These are phyloP conservation scores for Suillus luteus DNA, from an alignment of 768 basidiomycete species.

Conservation along the genomic window DNA sequence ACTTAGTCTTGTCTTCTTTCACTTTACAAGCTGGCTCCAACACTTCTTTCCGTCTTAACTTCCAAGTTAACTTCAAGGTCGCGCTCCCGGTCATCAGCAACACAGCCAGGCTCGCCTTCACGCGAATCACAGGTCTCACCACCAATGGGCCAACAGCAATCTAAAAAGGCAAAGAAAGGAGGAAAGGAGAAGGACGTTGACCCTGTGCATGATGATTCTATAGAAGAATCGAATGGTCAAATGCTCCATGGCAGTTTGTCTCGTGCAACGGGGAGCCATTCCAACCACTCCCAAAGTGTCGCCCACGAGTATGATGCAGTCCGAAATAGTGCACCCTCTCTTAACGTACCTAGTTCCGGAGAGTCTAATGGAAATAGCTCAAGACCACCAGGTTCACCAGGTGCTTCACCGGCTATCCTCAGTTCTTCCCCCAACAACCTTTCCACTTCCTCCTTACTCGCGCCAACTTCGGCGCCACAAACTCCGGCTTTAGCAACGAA, in stretches of 20 bases:
- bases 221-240: slow-evolving; percentile 40
- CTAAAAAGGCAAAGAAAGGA: slow-evolving; percentile 76
- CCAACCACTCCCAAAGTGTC: slow-evolving; percentile 43
- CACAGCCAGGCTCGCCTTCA: slow-evolving; percentile 55
- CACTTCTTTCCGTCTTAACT: slow-evolving; percentile 74
- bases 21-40: slow-evolving; percentile 72
- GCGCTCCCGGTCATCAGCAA: slow-evolving; percentile 73
- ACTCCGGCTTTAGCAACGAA: slow-evolving; percentile 29
- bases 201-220: slow-evolving; percentile 40
- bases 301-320: slow-evolving; percentile 37
- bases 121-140: slow-evolving; percentile 41
- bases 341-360: slow-evolving; percentile 37
- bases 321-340: slow-evolving; percentile 33
- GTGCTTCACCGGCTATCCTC: slow-evolving; percentile 39
- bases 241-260: slow-evolving; percentile 45
- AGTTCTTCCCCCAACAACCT: slow-evolving; percentile 41
- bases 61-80: slow-evolving; percentile 66
- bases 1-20: slow-evolving; percentile 8
- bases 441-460: slow-evolving; percentile 41
- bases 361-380: slow-evolving; percentile 43
- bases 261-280: slow-evolving; percentile 42
- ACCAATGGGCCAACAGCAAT: slow-evolving; percentile 83
- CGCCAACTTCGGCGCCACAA: slow-evolving; percentile 17
- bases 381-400: slow-evolving; percentile 34
- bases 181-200: slow-evolving; percentile 68